phyloP scores from a whole-genome alignment of 345 rosid genomes.

The Dovyalis caffra region DNA sequence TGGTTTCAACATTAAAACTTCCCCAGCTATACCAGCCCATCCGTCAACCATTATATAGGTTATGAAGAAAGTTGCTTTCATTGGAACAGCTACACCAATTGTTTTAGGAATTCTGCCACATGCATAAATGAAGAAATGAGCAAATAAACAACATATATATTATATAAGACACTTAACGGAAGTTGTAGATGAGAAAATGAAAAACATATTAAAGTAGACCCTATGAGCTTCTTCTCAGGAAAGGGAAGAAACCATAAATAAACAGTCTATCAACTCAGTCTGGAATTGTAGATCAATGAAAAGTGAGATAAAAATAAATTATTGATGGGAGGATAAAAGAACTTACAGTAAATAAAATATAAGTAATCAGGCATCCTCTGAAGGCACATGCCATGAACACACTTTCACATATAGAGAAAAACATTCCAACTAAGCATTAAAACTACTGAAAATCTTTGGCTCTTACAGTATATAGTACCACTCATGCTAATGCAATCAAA shows the following conservation, averaged over 20 bases:
- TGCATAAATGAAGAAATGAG: background rate
- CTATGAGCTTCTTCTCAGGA: background rate
- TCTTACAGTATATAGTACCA: too few relatives aligned
- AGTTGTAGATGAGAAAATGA: background rate
- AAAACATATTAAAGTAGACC: background rate
- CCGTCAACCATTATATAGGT: conserved; percentile 98
- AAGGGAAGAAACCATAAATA: background rate
- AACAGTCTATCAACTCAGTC: background rate
- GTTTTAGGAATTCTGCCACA: conserved; percentile 73
- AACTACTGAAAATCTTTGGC: too few relatives aligned
- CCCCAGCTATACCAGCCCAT: conserved; percentile 96
- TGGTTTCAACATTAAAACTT: conserved; percentile 80
- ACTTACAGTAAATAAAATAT: background rate
- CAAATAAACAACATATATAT: background rate
- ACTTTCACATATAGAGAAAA: background rate
- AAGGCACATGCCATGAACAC: background rate
- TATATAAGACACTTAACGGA: background rate
- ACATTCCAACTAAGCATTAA: too few relatives aligned
- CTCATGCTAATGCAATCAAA: too few relatives aligned
- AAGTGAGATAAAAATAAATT: background rate
- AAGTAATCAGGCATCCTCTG: background rate
- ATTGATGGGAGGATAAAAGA: background rate
- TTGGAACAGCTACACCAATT: conserved; percentile 81
- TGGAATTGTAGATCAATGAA: background rate
- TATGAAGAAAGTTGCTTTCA: conserved; percentile 92